Evolutionary conservation across 2,329 filamentous ascomycete species (phyloP), one percentile per base, ranked within the genome.

Genomic region (Septoria linicola): DNA sequence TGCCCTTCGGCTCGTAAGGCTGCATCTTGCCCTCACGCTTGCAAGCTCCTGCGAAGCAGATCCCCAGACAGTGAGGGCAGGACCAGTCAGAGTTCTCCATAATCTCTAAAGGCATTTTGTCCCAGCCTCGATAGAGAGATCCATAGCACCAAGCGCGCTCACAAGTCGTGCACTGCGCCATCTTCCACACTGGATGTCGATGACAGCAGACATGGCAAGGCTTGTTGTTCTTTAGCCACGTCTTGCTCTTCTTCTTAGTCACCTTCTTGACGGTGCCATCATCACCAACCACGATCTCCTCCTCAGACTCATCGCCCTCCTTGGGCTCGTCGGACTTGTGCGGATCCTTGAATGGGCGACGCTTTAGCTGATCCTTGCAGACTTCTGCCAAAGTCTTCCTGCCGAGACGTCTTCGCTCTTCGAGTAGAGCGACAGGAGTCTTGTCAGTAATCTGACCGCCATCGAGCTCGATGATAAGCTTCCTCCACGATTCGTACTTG

Each of bases 51-150:
- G 91, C 96, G 58, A 91, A 95, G 75, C 93, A 99, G 31, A 92
- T 88, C 14, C 84, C 83, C 17, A 81, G 76, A 67, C 93, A 99
- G 64, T 85, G 89, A 0, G 93, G 93, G 59, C 93, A 99, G 63
- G 86, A 81, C 92, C 93, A 99, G 41, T 84, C 76, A 58, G 84
- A 81, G 57, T 88, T 79, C 65, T 95, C 84, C 79, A 96, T 85
- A 1, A 91, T 82, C 16, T 82, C 77, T 62, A 92, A 83, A 0
- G 93, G 93, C 80, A 89, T 87, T 67, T 90, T 81, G 67, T 97
- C 92, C 64, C 96, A 96, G 0, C 89, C 91, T 49, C 93, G 80
- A 71, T 90, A 97, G 1, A 99, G 77, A 13, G 87, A 87, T n/a
- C 92, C 92, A 65, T 95, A 99, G 68, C 93, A 97, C 67, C 95